These are phyloP conservation scores for Aspergillus asperescens DNA, from an alignment of 495 filamentous ascomycete genomes.

Conservation along the genomic window DNA sequence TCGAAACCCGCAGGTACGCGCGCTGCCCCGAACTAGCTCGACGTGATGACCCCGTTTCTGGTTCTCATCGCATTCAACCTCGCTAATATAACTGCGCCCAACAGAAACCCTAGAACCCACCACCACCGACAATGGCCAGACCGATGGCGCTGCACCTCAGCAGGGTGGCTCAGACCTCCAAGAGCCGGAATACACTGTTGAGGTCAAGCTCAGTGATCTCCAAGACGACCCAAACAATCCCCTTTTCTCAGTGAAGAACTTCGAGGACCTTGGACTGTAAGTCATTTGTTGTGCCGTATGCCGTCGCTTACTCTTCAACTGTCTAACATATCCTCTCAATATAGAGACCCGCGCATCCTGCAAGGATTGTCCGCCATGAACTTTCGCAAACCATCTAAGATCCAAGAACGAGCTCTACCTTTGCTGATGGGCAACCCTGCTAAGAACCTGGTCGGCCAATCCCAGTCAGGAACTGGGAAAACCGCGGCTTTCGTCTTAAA, in stretches of 20 bases:
- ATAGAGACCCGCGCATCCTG: constrained; percentile 47
- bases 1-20: constrained; percentile 38
- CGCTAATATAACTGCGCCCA: constrained; percentile 14
- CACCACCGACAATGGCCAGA: constrained; percentile 28
- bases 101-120: constrained; percentile 16
- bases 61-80: constrained; percentile 10
- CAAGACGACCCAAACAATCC: constrained; percentile 84
- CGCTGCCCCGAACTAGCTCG: constrained; percentile 9
- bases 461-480: constrained; percentile 97
- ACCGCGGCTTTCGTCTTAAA: constrained; percentile 95
- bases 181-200: constrained; percentile 73
- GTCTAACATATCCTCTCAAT: constrained; percentile 9
- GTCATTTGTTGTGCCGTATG: constrained; percentile 25
- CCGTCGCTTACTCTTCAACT: neutral
- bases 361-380: constrained; percentile 70
- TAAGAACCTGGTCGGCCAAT: constrained; percentile 91
- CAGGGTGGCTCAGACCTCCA: constrained; percentile 52
- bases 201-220: constrained; percentile 85
- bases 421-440: constrained; percentile 79
- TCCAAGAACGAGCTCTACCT: constrained; percentile 89
- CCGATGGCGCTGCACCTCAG: constrained; percentile 48
- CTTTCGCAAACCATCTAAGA: constrained; percentile 93
- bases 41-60: constrained; percentile 10
- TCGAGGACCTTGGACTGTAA: constrained; percentile 82
- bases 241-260: constrained; percentile 75